Evolutionary conservation across 2,329 filamentous ascomycete genomes (phyloP).

Genomic region (Fusarium incarnatum): DNA sequence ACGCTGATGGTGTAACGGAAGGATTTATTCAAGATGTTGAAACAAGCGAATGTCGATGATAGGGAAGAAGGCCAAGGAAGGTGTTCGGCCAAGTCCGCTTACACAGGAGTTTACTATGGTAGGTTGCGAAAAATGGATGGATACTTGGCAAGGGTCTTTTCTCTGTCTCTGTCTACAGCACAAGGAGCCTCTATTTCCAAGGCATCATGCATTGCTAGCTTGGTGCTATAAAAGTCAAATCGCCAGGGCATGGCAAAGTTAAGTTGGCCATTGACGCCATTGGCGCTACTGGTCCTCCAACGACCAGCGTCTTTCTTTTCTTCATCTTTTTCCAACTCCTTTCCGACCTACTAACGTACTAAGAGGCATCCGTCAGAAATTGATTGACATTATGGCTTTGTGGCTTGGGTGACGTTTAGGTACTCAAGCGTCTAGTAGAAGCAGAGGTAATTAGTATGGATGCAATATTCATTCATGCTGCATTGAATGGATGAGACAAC

Average conservation of each 20-base stretch:
- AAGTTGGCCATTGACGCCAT: conserved; percentile 32
- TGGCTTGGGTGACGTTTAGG: conserved; percentile 17
- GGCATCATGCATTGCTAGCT: conserved; percentile 27
- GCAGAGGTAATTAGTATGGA: too few species aligned
- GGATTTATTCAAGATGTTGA: neutral
- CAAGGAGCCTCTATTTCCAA: conserved; percentile 30
- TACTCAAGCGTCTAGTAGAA: neutral
- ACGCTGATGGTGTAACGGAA: neutral
- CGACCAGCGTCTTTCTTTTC: conserved; percentile 17
- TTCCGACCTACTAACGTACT: neutral
- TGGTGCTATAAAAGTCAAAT: conserved; percentile 19
- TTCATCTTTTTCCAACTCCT: neutral
- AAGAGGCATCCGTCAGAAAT: conserved; percentile 21
- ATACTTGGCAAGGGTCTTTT: conserved; percentile 2
- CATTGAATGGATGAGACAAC: neutral
- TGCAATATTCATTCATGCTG: neutral
- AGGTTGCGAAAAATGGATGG: neutral
- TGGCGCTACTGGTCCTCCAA: conserved; percentile 18
- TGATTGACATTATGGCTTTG: conserved; percentile 7
- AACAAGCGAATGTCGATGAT: neutral
- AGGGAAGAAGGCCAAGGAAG: conserved; percentile 20
- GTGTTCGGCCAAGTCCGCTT: conserved; percentile 28
- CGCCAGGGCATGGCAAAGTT: neutral
- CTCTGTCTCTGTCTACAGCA: neutral
- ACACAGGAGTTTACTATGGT: conserved; percentile 1